Conservation (phyloP, 2,329 filamentous ascomycete species). For the Aureobasidium sp. region DNA sequence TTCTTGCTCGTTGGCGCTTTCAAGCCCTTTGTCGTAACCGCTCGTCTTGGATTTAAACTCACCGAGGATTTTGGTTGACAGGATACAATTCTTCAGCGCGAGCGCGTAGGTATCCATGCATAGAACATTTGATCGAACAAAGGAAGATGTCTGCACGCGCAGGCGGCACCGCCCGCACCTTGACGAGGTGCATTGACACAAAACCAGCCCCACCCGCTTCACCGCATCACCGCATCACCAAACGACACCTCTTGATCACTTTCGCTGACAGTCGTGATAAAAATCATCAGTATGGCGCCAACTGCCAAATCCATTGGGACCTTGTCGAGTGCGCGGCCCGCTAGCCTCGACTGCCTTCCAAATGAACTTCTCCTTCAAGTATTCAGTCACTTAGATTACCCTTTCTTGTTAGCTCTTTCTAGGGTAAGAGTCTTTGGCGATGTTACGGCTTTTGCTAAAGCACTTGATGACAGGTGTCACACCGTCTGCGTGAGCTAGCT, state of each 20-base stretch:
- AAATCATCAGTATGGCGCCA: background rate
- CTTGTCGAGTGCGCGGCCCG: background rate
- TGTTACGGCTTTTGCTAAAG: conserved; percentile 14
- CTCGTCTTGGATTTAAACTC: background rate
- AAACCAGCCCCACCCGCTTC: conserved; percentile 6
- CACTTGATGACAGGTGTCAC: conserved; percentile 46
- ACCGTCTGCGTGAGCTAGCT: conserved; percentile 55
- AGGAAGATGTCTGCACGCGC: background rate
- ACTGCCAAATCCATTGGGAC: background rate
- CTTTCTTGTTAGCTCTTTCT: conserved; percentile 39
- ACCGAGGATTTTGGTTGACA: background rate
- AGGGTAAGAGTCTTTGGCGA: conserved; percentile 29
- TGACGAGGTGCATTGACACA: background rate
- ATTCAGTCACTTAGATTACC: conserved; percentile 39
- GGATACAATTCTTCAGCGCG: background rate
- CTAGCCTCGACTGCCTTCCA: conserved; percentile 24
- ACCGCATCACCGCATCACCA: background rate
- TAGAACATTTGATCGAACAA: background rate
- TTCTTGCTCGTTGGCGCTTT: background rate
- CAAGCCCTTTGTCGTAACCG: no score
- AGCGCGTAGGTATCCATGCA: conserved; percentile 5
- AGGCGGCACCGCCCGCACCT: background rate
- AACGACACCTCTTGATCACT: no score
- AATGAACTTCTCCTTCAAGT: conserved; percentile 41
- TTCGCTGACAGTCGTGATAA: background rate